Evolutionary conservation across 2,329 filamentous ascomycete species (phyloP), one percentile per base, ranked within the genome.

Genomic region (Grosmannia huntii): DNA sequence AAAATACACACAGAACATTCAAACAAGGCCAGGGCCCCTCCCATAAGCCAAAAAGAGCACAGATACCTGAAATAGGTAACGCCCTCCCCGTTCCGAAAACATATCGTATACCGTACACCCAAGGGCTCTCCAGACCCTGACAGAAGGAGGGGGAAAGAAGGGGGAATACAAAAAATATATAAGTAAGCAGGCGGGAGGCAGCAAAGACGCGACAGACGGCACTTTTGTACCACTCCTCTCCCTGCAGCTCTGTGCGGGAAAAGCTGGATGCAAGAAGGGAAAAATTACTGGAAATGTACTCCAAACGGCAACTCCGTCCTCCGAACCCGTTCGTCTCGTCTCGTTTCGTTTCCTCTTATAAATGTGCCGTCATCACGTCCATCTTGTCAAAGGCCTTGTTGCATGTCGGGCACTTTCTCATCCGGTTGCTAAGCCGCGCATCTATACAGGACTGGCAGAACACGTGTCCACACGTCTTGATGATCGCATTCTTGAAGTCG

Each of bases 381-480:
- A 87, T 87, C 69, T 84, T 87, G 66, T 95, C 92, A 69, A 99
- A 99, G 4, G 89, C 84, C 72, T 87, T 88, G 66, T 87, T 90
- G 76, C 95, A 99, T 65, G 89, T 92, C 3, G 94, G 94, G 68
- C 94, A 99, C 71, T 97, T 97, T 64, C 94, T 83, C 74, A 92
- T 91, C 41, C 94, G 87, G 67, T 94, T 95, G 52, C 83, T 84
- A 61, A 96, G 84, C 59, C 94, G 85, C 67, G 95, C 87, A 63
- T 96, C 89, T 27, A 97, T 87, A 69, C 94, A 99, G 53, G 84
- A 80, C 67, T 86, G 85, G 79, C 94, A 99, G 71, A 97, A 96
- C 54, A 95, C 82, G 71, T 99, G 94, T 1, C 94, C 94, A 70
- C 94, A 99, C 0, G 89, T 90, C 73, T 94, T 95, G 70, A 99